These are phyloP conservation scores for Microbotryomycetes sp. DNA, from an alignment of 1,284 basidiomycete species.

Conservation along the genomic window DNA sequence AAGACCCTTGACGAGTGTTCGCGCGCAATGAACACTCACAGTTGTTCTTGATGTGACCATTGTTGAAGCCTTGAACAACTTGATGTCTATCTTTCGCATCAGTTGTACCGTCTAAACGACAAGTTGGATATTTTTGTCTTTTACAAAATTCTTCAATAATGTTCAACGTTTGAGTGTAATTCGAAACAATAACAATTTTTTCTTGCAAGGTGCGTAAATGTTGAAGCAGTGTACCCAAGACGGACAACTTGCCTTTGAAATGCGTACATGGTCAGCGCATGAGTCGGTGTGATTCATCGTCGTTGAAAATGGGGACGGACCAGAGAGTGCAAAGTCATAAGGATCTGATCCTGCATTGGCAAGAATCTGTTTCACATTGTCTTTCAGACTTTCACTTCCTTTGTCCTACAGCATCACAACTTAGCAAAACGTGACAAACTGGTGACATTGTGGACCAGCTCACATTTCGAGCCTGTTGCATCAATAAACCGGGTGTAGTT, in stretches of 20 bases:
- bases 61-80: conserved; percentile 74
- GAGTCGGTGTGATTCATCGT: neutral
- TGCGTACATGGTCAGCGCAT: too few species aligned
- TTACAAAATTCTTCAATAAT: conserved; percentile 82
- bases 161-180: conserved; percentile 67
- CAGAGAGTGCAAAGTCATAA: conserved; percentile 58
- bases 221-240: conserved; percentile 65
- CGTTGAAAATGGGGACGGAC: conserved; percentile 3
- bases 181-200: conserved; percentile 69
- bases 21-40: conserved; percentile 50
- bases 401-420: conserved; percentile 15
- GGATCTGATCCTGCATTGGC: conserved; percentile 55
- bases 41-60: conserved; percentile 57
- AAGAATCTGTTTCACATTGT: conserved; percentile 56
- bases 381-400: conserved; percentile 44
- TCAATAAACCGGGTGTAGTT: conserved; percentile 82
- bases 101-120: conserved; percentile 78
- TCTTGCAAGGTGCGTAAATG: conserved; percentile 63
- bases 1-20: conserved; percentile 32
- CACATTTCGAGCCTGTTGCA: conserved; percentile 57
- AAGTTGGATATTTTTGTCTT: conserved; percentile 65
- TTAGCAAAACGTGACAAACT: conserved; percentile 41
- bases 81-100: conserved; percentile 60
- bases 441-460: neutral
- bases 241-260: conserved; percentile 73